Conservation (phyloP, 2,329 filamentous ascomycete species). For the Boeremia lycopersici region DNA sequence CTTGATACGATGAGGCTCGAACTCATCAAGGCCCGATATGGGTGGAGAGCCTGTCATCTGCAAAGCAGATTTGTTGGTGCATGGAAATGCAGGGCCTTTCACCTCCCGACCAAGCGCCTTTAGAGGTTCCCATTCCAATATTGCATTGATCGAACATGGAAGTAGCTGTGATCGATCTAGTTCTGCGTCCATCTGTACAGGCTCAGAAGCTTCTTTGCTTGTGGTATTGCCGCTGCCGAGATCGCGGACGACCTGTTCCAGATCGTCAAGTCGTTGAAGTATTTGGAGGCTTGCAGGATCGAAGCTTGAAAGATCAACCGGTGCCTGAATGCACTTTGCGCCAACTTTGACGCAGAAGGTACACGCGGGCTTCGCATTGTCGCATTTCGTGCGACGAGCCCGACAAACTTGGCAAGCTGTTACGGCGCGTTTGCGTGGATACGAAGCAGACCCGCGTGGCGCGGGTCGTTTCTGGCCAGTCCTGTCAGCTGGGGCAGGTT, state of each 20-base stretch:
- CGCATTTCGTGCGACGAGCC: conserved; percentile 19
- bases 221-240: background rate
- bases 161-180: background rate
- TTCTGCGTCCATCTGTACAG: background rate
- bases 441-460: conserved; percentile 20
- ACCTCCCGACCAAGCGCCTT: background rate
- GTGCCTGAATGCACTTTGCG: conserved; percentile 15
- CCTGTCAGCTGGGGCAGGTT: background rate
- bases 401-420: conserved; percentile 22
- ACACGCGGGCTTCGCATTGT: conserved; percentile 18
- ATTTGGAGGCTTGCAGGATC: conserved; percentile 22
- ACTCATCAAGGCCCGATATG: conserved; percentile 1
- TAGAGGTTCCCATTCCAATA: conserved; percentile 3
- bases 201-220: background rate
- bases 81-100: background rate
- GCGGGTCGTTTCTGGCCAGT: conserved; percentile 16
- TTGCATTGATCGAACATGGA: conserved; percentile 3
- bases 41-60: conserved; percentile 2
- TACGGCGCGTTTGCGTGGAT: conserved; percentile 21
- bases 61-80: background rate
- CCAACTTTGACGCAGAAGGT: conserved; percentile 17
- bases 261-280: conserved; percentile 13
- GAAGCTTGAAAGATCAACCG: conserved; percentile 18
- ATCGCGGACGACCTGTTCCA: conserved; percentile 7
- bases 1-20: conserved; percentile 1